Evolutionary conservation across 2,329 filamentous ascomycete species (phyloP).

Genomic region (Aspergillus pseudotamarii): DNA sequence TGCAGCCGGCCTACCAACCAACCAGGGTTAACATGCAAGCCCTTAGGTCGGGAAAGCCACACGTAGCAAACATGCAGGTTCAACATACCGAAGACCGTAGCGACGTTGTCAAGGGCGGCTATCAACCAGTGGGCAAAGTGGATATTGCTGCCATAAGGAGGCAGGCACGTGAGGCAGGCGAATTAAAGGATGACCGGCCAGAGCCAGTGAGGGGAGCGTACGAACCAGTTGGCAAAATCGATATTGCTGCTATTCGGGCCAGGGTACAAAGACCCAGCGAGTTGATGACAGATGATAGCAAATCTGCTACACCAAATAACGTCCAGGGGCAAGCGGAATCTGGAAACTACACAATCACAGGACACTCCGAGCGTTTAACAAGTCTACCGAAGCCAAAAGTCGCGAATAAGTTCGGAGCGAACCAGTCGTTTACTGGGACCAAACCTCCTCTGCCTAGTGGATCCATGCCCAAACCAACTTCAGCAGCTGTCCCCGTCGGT

Average conservation of each 20-base stretch:
- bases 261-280: slow-evolving; percentile 69
- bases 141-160: slow-evolving; percentile 88
- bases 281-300: slow-evolving; percentile 32
- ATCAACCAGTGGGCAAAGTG: slow-evolving; percentile 96
- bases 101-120: slow-evolving; percentile 80
- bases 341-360: slow-evolving; percentile 77
- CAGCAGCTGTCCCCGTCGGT: slow-evolving; percentile 64
- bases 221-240: slow-evolving; percentile 92
- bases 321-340: slow-evolving; percentile 63
- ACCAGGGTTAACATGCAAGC: slow-evolving; percentile 94
- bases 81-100: slow-evolving; percentile 48
- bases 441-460: slow-evolving; percentile 80
- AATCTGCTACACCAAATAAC: slow-evolving; percentile 48
- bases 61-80: slow-evolving; percentile 59
- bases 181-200: slow-evolving; percentile 71
- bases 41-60: slow-evolving; percentile 69
- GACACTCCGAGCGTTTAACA: slow-evolving; percentile 75
- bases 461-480: slow-evolving; percentile 63
- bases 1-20: slow-evolving; percentile 88
- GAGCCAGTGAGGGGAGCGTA: slow-evolving; percentile 88
- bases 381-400: slow-evolving; percentile 93
- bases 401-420: slow-evolving; percentile 80
- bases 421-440: slow-evolving; percentile 77
- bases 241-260: slow-evolving; percentile 90
- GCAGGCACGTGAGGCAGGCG: slow-evolving; percentile 65